Conservation (phyloP, 305 asterid species). For the Caryopteris hybrid region DNA sequence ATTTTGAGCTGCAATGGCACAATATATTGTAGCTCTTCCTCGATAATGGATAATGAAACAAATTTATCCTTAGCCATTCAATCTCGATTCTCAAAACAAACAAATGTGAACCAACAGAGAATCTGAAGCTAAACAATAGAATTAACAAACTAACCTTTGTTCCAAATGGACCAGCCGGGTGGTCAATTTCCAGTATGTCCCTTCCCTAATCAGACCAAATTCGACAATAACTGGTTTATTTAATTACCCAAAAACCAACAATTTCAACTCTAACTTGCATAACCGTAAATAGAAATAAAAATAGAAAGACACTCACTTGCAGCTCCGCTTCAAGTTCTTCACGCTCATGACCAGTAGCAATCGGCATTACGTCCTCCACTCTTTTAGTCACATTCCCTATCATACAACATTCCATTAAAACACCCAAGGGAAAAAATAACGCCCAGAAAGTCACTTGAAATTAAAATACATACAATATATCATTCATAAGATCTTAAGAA, state of each 20-base stretch:
- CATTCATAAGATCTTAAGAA: background rate
- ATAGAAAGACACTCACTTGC: constrained; percentile 42
- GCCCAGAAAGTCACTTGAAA: background rate
- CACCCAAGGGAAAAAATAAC: background rate
- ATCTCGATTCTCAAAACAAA: background rate
- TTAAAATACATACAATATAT: background rate
- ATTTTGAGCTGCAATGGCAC: background rate
- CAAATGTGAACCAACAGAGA: background rate
- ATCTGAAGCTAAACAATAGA: background rate
- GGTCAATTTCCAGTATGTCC: constrained; percentile 66
- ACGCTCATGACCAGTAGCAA: constrained; percentile 94
- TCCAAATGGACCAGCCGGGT: constrained; percentile 87
- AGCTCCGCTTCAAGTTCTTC: constrained; percentile 92
- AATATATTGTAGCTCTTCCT: background rate
- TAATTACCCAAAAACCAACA: background rate
- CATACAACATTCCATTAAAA: background rate
- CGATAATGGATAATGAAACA: background rate
- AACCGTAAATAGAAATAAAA: background rate
- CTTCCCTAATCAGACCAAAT: constrained; percentile 49
- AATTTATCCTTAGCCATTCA: background rate
- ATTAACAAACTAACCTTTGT: constrained; percentile 62
- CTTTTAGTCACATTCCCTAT: constrained; percentile 51
- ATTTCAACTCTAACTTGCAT: background rate
- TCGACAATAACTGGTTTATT: background rate
- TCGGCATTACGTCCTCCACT: constrained; percentile 86